A percentile compares a stretch with the other conserved stretches of the same genome.
phyloP scores from a whole-genome alignment of 2,329 filamentous ascomycete genomes.

The Cadophora sp. region DNA sequence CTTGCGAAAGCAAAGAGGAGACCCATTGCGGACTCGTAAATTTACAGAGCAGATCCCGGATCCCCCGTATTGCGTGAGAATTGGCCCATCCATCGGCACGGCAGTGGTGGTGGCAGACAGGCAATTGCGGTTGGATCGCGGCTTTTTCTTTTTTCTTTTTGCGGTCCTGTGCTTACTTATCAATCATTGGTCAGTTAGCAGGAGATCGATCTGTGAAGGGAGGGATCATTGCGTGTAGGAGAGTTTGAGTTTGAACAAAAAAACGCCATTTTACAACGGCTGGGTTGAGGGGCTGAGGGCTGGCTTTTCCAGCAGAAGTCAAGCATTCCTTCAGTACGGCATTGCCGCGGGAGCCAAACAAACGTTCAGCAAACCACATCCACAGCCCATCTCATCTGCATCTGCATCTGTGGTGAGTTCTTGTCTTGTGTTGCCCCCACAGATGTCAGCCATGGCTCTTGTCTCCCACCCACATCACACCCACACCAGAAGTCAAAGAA shows the following conservation, averaged over 20 bases:
- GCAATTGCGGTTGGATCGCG: background rate
- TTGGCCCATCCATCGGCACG: background rate
- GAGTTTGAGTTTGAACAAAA: slow-evolving; percentile 14
- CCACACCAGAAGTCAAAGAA: background rate
- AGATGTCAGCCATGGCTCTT: slow-evolving; percentile 1
- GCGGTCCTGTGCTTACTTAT: too few species aligned
- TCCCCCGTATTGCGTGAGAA: background rate
- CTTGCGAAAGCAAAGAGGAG: background rate
- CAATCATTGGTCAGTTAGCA: background rate
- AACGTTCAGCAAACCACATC: slow-evolving; percentile 20
- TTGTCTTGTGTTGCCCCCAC: slow-evolving; percentile 23
- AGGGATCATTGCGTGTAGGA: slow-evolving; percentile 2
- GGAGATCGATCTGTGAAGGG: background rate
- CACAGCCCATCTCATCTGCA: background rate
- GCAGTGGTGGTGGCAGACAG: background rate
- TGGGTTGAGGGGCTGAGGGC: background rate
- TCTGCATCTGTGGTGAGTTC: background rate
- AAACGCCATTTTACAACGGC: slow-evolving; percentile 30
- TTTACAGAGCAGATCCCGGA: background rate
- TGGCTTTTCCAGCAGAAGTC: too few species aligned
- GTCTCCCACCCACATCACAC: background rate
- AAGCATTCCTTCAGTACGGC: slow-evolving; percentile 36
- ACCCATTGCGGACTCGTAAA: background rate
- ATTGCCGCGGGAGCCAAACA: slow-evolving; percentile 37
- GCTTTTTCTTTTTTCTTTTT: background rate